These are phyloP conservation scores for Pythium volutum DNA, from an alignment of 352 stramenopile genomes.

Conservation along the genomic window DNA sequence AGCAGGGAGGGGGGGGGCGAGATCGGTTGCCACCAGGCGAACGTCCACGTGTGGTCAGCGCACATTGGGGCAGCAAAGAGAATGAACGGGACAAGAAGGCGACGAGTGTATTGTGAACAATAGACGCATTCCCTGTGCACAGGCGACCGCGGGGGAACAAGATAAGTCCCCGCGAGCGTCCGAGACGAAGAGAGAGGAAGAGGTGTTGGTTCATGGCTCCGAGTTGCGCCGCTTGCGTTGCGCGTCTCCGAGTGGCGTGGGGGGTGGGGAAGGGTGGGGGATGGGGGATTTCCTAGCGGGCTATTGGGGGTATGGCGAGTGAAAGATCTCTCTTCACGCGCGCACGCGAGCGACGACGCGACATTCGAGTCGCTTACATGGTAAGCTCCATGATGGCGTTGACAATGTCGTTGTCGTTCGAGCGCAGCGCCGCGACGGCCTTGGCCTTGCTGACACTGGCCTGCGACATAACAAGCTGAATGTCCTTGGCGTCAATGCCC, in stretches of 20 bases:
- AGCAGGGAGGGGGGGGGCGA: too few species aligned
- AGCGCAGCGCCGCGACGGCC: conserved; percentile 96
- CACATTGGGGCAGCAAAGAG: too few species aligned
- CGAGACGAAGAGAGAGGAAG: conserved; percentile 6
- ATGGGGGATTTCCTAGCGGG: conserved; percentile 23
- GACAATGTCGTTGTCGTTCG: conserved; percentile 98
- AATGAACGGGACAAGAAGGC: conserved; percentile 12
- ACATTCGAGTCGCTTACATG: conserved; percentile 81
- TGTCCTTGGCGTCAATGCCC: conserved; percentile 98
- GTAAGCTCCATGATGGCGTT: conserved; percentile 99
- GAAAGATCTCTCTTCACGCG: neutral
- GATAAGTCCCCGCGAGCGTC: neutral
- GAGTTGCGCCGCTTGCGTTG: neutral
- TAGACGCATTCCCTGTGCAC: neutral
- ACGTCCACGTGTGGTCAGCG: too few species aligned
- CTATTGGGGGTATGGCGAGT: conserved; percentile 18
- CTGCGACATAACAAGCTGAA: conserved; percentile 97
- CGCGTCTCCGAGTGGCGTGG: conserved; percentile 18
- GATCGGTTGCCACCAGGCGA: too few species aligned
- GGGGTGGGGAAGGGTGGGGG: neutral
- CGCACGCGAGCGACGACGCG: neutral
- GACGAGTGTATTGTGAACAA: conserved; percentile 7
- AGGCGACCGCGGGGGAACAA: neutral
- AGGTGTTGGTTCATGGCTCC: conserved; percentile 27
- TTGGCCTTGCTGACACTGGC: conserved; percentile 92